Conservation (phyloP, 139 green algal genomes). For the Closterium sp. region DNA sequence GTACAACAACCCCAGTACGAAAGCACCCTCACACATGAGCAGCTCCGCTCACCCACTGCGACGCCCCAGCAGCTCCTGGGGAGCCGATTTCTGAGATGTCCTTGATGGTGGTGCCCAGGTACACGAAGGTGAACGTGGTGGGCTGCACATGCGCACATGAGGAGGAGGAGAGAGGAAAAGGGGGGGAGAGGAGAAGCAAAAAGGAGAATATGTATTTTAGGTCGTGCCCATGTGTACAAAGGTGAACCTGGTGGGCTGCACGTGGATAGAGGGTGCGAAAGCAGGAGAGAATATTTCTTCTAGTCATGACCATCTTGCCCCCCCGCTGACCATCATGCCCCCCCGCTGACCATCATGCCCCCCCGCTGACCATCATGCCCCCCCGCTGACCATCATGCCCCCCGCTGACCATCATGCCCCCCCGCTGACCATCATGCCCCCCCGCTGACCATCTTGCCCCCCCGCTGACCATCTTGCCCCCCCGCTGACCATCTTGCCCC, state of each 20-base stretch:
- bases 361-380: too few species aligned
- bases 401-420: too few species aligned
- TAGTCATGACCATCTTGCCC: not conserved
- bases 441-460: too few species aligned
- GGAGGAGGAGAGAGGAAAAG: not conserved
- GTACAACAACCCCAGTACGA: too few species aligned
- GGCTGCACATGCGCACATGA: not conserved
- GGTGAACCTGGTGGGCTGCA: too few species aligned
- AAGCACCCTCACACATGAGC: not conserved
- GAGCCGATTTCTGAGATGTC: conserved; percentile 38
- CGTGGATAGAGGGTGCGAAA: too few species aligned
- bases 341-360: not conserved
- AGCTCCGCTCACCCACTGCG: conserved; percentile 29
- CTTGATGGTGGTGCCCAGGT: conserved; percentile 44
- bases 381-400: too few species aligned
- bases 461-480: too few species aligned
- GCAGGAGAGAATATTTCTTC: too few species aligned
- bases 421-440: too few species aligned
- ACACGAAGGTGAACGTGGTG: conserved; percentile 42
- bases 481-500: too few species aligned
- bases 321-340: not conserved
- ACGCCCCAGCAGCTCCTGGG: not conserved
- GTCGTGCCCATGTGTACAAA: too few species aligned
- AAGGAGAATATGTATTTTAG: not conserved
- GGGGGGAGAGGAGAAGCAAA: not conserved